These are phyloP conservation scores for Mortierella alpina DNA, from an alignment of 192 early-diverging fungal species.

Conservation along the genomic window DNA sequence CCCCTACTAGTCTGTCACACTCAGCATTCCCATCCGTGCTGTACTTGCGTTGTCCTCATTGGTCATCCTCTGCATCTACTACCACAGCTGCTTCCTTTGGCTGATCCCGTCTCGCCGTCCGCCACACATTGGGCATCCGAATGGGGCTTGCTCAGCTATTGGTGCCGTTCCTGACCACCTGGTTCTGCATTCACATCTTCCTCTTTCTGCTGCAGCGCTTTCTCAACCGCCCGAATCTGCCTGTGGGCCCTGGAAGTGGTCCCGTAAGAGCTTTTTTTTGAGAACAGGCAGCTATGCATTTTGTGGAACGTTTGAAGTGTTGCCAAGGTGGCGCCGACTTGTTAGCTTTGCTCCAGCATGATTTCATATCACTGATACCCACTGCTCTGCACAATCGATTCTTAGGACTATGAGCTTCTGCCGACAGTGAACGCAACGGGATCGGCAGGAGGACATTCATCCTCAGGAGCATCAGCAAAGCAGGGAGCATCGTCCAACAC, in stretches of 20 bases:
- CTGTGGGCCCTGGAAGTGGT: constrained; percentile 39
- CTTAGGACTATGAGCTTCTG: constrained; percentile 42
- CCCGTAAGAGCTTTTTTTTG: constrained; percentile 11
- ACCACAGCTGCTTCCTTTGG: no score
- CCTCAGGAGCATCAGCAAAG: constrained; percentile 9
- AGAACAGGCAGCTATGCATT: background rate
- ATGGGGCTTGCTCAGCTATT: constrained; percentile 36
- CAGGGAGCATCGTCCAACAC: constrained; percentile 9
- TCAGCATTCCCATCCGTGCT: no score
- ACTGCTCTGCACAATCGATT: no score
- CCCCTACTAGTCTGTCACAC: no score
- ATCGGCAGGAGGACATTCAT: background rate
- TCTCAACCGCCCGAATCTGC: constrained; percentile 46
- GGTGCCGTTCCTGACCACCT: constrained; percentile 42
- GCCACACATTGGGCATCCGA: background rate
- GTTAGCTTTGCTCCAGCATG: no score
- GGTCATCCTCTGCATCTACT: no score
- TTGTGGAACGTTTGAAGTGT: no score
- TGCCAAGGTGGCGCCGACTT: no score
- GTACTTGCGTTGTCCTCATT: no score
- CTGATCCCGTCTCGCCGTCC: no score
- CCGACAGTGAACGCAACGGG: constrained; percentile 17
- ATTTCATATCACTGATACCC: no score
- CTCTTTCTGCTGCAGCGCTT: constrained; percentile 51
- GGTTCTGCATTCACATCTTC: constrained; percentile 47